Evolutionary conservation across 352 stramenopile species (phyloP).

Genomic region (Pythium phragmitis): DNA sequence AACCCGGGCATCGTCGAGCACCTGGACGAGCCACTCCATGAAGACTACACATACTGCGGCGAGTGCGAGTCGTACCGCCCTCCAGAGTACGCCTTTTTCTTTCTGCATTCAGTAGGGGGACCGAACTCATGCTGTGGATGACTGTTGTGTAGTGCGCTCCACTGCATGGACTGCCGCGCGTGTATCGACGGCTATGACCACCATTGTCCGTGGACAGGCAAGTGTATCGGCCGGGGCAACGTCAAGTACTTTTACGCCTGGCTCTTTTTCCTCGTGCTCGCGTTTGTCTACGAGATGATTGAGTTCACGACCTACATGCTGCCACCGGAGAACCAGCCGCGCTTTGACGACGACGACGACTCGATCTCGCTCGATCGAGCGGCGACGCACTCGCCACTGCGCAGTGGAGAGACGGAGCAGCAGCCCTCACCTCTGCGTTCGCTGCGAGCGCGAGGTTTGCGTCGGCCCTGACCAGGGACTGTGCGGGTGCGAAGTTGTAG

Average conservation of each 20-base stretch:
- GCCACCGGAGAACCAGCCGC: slow-evolving; percentile 47
- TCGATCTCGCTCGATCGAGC: slow-evolving; percentile 6
- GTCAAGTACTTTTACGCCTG: slow-evolving; percentile 84
- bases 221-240: slow-evolving; percentile 86
- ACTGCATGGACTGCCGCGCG: slow-evolving; percentile 87
- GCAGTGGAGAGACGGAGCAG: not conserved
- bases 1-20: slow-evolving; percentile 64
- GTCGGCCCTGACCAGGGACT: not conserved
- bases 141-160: slow-evolving; percentile 44
- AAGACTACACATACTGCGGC: slow-evolving; percentile 78
- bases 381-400: not conserved
- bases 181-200: slow-evolving; percentile 90
- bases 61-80: slow-evolving; percentile 79
- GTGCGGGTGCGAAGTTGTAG: too few species aligned
- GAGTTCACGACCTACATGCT: slow-evolving; percentile 86
- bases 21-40: slow-evolving; percentile 40
- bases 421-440: not conserved
- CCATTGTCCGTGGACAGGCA: slow-evolving; percentile 92
- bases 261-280: slow-evolving; percentile 82
- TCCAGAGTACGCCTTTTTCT: slow-evolving; percentile 40
- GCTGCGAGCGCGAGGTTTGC: not conserved
- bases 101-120: not conserved
- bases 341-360: slow-evolving; percentile 25
- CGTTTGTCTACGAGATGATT: slow-evolving; percentile 88
- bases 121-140: not conserved